These are phyloP conservation scores for Boletellus deceptivus DNA, from an alignment of 1,284 basidiomycete species.

Conservation along the genomic window DNA sequence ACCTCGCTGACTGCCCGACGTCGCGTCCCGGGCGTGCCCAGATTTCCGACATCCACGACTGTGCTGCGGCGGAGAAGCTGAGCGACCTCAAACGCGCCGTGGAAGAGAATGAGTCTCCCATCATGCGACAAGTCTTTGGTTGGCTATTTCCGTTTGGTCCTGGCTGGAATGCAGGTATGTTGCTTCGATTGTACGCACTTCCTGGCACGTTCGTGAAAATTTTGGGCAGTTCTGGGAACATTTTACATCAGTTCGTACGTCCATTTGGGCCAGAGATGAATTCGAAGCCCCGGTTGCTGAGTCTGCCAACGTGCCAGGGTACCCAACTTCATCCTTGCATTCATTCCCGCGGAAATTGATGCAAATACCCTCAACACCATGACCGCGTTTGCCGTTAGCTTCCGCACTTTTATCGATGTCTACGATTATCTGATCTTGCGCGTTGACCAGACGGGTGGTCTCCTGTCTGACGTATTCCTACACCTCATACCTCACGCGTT, in stretches of 20 bases:
- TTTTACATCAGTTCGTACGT: conserved; percentile 93
- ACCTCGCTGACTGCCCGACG: conserved; percentile 9
- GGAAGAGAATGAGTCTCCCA: conserved; percentile 62
- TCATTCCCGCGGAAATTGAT: conserved; percentile 84
- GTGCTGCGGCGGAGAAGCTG: conserved; percentile 54
- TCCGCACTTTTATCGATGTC: conserved; percentile 14
- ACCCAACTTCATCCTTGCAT: conserved; percentile 88
- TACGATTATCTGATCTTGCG: conserved; percentile 19
- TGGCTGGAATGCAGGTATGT: conserved; percentile 75
- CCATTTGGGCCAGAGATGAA: conserved; percentile 11
- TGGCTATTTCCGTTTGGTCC: conserved; percentile 85
- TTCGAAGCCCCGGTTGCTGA: conserved; percentile 18
- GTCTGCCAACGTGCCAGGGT: conserved; percentile 49
- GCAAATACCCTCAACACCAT: conserved; percentile 84
- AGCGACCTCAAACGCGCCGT: conserved; percentile 56
- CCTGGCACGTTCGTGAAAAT: conserved; percentile 26
- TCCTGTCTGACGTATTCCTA: conserved; percentile 87
- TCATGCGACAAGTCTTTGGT: conserved; percentile 75
- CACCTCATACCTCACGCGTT: conserved; percentile 88
- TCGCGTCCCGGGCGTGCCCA: conserved; percentile 20
- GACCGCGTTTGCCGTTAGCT: conserved; percentile 79
- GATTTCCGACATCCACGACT: conserved; percentile 52
- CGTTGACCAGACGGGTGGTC: conserved; percentile 71
- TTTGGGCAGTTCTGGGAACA: conserved; percentile 67
- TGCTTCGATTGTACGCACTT: background rate